Evolutionary conservation across 768 basidiomycete species (phyloP).

Genomic region (Rhizopogon roseolus): DNA sequence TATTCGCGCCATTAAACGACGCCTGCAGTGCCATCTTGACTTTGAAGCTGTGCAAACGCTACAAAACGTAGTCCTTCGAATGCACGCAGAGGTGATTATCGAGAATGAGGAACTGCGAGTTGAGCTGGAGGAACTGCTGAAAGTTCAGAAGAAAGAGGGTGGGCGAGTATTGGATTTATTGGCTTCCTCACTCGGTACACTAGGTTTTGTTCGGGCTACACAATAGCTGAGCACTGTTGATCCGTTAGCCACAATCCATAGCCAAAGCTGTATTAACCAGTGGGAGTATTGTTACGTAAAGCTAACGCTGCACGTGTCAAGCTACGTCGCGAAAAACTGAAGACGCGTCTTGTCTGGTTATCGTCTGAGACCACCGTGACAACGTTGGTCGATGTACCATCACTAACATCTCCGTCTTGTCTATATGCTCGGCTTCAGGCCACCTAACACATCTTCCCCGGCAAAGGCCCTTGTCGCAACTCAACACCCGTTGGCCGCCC

Average conservation of each 20-base stretch:
- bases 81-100: constrained; percentile 80
- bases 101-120: constrained; percentile 59
- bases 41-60: constrained; percentile 95
- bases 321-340: constrained; percentile 19
- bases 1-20: constrained; percentile 64
- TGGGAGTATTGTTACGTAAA: constrained; percentile 1
- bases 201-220: constrained; percentile 71
- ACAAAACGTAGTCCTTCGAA: constrained; percentile 75
- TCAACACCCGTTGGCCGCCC: constrained; percentile 5
- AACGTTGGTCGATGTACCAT: neutral
- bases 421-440: constrained; percentile 42
- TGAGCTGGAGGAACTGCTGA: constrained; percentile 53
- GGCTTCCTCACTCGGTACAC: constrained; percentile 66
- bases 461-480: constrained; percentile 23
- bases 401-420: constrained; percentile 1
- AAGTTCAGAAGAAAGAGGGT: constrained; percentile 73
- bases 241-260: neutral
- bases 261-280: too few species aligned
- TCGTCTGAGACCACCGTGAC: neutral
- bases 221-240: constrained; percentile 28
- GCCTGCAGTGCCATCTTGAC: constrained; percentile 77
- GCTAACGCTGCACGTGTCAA: neutral
- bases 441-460: constrained; percentile 45
- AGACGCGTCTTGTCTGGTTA: constrained; percentile 10
- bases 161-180: constrained; percentile 72